Percentiles rank a stretch among this genome's conserved stretches.
Conservation (phyloP, 805 yeast genomes). For the Suhomyces xylopsoci region DNA sequence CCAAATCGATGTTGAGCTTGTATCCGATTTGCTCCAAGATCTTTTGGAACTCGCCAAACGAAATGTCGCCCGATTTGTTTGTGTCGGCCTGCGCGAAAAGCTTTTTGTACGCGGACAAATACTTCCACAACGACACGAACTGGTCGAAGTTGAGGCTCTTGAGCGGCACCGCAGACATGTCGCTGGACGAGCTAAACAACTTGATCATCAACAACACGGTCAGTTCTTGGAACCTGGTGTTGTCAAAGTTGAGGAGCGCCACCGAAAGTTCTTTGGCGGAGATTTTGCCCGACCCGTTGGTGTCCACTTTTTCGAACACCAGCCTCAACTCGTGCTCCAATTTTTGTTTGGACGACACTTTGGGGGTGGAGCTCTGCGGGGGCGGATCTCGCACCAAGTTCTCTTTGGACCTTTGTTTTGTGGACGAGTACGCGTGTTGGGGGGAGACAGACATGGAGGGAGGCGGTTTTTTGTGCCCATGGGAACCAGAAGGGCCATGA, state of each 20-base stretch:
- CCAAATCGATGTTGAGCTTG: constrained; percentile 53
- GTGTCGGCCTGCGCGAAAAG: constrained; percentile 59
- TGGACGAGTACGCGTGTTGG: constrained; percentile 3
- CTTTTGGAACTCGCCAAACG: constrained; percentile 62
- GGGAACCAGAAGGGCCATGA: not conserved
- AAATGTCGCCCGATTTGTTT: constrained; percentile 56
- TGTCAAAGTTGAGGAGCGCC: constrained; percentile 63
- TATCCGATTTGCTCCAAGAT: constrained; percentile 67
- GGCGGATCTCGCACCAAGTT: constrained; percentile 18
- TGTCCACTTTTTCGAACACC: constrained; percentile 54
- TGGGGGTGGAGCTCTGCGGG: constrained; percentile 4
- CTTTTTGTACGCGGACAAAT: constrained; percentile 63
- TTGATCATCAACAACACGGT: constrained; percentile 63
- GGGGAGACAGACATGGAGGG: constrained; percentile 7
- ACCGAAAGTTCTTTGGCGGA: constrained; percentile 55
- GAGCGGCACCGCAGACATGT: constrained; percentile 17
- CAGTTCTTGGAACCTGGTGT: constrained; percentile 56
- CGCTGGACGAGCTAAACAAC: constrained; percentile 46
- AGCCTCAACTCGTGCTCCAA: constrained; percentile 47
- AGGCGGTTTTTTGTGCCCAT: constrained; percentile 21
- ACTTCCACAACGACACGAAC: constrained; percentile 67
- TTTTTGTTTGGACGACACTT: constrained; percentile 34
- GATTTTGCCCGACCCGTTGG: constrained; percentile 51
- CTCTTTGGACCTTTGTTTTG: constrained; percentile 18
- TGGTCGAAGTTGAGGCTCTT: constrained; percentile 48